Evolutionary conservation across 192 early-diverging fungal species (phyloP).

Genomic region (Linnemannia exigua): DNA sequence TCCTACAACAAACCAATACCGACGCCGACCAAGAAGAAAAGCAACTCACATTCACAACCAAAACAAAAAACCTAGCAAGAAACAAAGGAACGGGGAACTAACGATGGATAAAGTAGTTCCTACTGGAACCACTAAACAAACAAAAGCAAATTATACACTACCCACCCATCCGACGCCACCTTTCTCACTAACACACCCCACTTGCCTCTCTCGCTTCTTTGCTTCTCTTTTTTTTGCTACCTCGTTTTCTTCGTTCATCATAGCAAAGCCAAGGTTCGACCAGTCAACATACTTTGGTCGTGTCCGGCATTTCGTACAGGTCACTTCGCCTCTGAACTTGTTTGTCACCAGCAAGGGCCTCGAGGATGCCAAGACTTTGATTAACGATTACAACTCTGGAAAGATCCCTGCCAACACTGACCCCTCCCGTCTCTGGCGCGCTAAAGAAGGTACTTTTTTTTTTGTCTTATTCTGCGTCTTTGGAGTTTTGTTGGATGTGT

Average conservation of each 20-base stretch:
- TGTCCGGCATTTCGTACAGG: constrained; percentile 78
- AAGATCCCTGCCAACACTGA: constrained; percentile 49
- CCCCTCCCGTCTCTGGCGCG: constrained; percentile 74
- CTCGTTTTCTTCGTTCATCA: neutral
- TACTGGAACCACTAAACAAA: too few relatives aligned
- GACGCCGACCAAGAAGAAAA: too few relatives aligned
- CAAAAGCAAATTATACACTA: too few relatives aligned
- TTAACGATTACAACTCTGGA: constrained; percentile 71
- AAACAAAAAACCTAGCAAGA: too few relatives aligned
- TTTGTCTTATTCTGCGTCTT: too few relatives aligned
- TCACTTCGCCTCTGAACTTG: constrained; percentile 83
- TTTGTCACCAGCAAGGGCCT: constrained; percentile 71
- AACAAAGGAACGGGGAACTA: too few relatives aligned
- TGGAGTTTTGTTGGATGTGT: too few relatives aligned
- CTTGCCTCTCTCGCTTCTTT: too few relatives aligned
- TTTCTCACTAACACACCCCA: too few relatives aligned
- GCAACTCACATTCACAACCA: too few relatives aligned
- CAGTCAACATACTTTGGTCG: constrained; percentile 82
- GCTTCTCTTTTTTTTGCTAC: neutral
- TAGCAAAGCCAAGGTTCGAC: constrained; percentile 71
- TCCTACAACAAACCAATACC: neutral
- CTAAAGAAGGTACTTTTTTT: constrained; percentile 74
- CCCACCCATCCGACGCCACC: too few relatives aligned
- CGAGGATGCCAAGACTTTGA: constrained; percentile 70
- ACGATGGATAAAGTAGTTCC: too few relatives aligned